A percentile compares a stretch with the other conserved stretches of the same genome.
Evolutionary conservation across 345 rosid species (phyloP).

Genomic region (Psidium guajava): DNA sequence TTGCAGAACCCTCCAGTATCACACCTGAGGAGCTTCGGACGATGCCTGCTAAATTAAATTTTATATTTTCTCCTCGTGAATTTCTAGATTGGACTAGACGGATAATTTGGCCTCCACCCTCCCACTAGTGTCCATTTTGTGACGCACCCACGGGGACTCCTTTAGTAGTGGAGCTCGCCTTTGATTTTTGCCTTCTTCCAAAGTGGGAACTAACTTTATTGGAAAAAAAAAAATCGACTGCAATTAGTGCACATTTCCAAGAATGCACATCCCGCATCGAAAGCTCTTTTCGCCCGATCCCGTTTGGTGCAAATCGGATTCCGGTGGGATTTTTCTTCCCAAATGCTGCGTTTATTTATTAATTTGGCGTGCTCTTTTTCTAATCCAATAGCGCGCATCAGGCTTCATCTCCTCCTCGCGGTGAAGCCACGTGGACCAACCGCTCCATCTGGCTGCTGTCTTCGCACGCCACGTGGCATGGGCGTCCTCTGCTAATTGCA

Average conservation of each 20-base stretch:
- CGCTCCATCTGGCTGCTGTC: background rate
- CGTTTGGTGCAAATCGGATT: background rate
- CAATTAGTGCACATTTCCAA: background rate
- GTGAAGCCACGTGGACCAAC: background rate
- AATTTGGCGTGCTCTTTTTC: no score
- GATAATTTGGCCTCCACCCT: background rate
- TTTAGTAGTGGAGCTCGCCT: background rate
- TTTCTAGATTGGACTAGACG: background rate
- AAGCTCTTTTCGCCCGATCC: background rate
- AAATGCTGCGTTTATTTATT: rapidly evolving
- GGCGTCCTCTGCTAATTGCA: background rate
- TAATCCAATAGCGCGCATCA: no score
- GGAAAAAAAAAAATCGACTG: background rate
- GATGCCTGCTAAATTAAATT: no score
- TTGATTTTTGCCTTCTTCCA: background rate
- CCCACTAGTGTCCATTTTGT: background rate
- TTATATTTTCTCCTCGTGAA: no score
- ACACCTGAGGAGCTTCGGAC: no score
- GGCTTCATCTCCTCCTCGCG: background rate
- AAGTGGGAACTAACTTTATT: background rate
- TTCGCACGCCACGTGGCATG: background rate
- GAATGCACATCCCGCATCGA: background rate
- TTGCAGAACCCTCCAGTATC: no score
- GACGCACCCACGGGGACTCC: background rate
- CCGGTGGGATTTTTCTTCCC: background rate